These are phyloP conservation scores for Plasmodium inui DNA, from an alignment of 169 alveolate genomes.

Conservation along the genomic window DNA sequence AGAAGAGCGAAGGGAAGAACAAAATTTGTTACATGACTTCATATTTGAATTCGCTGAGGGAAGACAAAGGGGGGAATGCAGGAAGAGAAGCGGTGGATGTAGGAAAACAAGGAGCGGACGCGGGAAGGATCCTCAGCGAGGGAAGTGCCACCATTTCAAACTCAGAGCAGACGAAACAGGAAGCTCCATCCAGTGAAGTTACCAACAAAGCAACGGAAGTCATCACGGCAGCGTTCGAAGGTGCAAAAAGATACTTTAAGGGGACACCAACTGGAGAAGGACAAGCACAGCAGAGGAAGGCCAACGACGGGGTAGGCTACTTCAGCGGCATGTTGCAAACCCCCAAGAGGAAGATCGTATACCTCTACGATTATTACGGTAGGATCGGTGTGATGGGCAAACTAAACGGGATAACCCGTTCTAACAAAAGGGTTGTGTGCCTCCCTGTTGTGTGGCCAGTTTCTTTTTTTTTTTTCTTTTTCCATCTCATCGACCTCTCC, in stretches of 20 bases:
- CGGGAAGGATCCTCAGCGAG: neutral
- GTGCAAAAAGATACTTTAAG: neutral
- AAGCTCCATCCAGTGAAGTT: neutral
- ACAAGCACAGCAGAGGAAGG: neutral
- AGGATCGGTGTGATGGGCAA: neutral
- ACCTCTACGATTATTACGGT: slow-evolving; percentile 62
- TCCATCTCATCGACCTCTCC: neutral
- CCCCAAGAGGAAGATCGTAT: slow-evolving; percentile 30
- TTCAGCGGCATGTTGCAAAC: neutral
- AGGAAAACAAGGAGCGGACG: neutral
- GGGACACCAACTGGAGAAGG: neutral
- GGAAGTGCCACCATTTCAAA: neutral
- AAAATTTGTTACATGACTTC: slow-evolving; percentile 64
- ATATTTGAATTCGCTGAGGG: slow-evolving; percentile 38
- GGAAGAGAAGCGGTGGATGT: too few relatives aligned
- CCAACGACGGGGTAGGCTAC: neutral
- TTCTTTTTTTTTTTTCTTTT: too few relatives aligned
- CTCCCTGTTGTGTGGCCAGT: neutral
- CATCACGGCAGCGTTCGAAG: neutral
- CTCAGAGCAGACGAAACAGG: neutral
- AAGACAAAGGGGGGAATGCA: neutral
- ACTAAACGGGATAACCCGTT: neutral
- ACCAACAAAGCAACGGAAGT: neutral
- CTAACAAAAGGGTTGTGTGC: neutral
- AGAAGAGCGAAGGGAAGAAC: slow-evolving; percentile 36